A percentile compares a stretch with the other conserved stretches of the same genome.
These are phyloP conservation scores for Elsinoe batatas DNA, from an alignment of 2,329 filamentous ascomycete genomes.

Conservation along the genomic window DNA sequence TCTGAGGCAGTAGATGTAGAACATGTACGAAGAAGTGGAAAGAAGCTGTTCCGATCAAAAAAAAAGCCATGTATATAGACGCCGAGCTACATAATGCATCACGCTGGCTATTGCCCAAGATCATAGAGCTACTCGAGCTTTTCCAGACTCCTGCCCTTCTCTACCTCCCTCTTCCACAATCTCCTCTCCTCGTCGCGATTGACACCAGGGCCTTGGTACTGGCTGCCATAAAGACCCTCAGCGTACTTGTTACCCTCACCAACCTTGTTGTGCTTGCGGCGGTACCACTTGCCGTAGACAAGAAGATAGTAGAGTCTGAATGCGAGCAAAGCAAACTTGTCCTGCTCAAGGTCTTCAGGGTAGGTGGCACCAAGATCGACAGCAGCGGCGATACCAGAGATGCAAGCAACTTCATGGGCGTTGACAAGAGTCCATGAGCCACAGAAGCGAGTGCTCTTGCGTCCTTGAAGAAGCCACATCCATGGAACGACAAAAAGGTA, in stretches of 20 bases:
- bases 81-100: not conserved
- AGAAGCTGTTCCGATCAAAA: not conserved
- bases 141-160: conserved; percentile 26
- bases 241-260: conserved; percentile 47
- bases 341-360: conserved; percentile 51
- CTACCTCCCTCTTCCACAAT: conserved; percentile 44
- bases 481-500: conserved; percentile 57
- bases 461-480: conserved; percentile 62
- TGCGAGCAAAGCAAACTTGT: conserved; percentile 49
- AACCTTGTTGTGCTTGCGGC: conserved; percentile 30
- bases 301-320: conserved; percentile 55
- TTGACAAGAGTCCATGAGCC: conserved; percentile 61
- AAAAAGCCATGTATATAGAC: not conserved
- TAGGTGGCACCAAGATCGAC: conserved; percentile 59
- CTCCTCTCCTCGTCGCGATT: conserved; percentile 39
- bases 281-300: conserved; percentile 53
- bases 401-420: conserved; percentile 60
- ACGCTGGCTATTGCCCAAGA: not conserved
- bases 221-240: conserved; percentile 48
- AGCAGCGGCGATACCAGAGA: conserved; percentile 61
- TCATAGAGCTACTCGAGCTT: not conserved
- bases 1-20: conserved; percentile 6
- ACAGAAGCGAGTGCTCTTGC: conserved; percentile 52
- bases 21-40: not conserved
- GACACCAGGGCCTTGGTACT: conserved; percentile 51